A percentile compares a stretch with the other conserved stretches of the same genome.
phyloP scores from a whole-genome alignment of 2,329 filamentous ascomycete species.

The Microsporum ferrugineum region DNA sequence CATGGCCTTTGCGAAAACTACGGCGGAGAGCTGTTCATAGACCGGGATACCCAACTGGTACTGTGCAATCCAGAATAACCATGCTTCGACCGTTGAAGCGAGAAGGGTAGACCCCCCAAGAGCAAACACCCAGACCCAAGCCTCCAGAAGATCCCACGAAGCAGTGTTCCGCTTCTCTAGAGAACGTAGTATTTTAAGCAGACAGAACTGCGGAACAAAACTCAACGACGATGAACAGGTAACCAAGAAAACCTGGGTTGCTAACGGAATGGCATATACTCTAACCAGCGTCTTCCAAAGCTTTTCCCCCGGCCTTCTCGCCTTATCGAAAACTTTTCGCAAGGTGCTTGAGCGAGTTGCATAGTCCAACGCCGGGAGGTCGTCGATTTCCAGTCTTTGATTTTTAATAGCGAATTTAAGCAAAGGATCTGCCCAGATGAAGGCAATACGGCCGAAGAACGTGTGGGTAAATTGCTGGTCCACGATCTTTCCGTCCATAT shows the following conservation, averaged over 20 bases:
- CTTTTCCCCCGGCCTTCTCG: constrained; percentile 24
- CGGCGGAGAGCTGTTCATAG: constrained; percentile 56
- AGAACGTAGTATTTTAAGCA: constrained; percentile 52
- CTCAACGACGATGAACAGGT: constrained; percentile 46
- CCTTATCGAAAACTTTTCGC: constrained; percentile 39
- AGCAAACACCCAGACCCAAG: constrained; percentile 58
- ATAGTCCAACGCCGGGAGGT: constrained; percentile 52
- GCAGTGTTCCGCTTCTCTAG: constrained; percentile 47
- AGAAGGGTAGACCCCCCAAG: constrained; percentile 51
- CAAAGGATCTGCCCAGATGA: constrained; percentile 50
- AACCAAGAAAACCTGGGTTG: constrained; percentile 49
- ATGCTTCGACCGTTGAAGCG: constrained; percentile 49
- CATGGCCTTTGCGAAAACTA: constrained; percentile 68
- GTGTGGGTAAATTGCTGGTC: constrained; percentile 53
- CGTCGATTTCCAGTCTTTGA: constrained; percentile 48
- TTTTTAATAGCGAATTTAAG: constrained; percentile 47
- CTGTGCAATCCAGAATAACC: constrained; percentile 56
- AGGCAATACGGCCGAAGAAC: constrained; percentile 52
- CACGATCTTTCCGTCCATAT: constrained; percentile 46
- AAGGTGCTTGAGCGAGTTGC: constrained; percentile 41
- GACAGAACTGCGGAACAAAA: constrained; percentile 59
- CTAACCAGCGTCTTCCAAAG: constrained; percentile 52
- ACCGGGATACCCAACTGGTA: constrained; percentile 54
- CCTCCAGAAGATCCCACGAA: constrained; percentile 38
- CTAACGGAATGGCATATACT: constrained; percentile 46